Evolutionary conservation across 2,329 filamentous ascomycete species (phyloP).

Genomic region (Alternaria solani): DNA sequence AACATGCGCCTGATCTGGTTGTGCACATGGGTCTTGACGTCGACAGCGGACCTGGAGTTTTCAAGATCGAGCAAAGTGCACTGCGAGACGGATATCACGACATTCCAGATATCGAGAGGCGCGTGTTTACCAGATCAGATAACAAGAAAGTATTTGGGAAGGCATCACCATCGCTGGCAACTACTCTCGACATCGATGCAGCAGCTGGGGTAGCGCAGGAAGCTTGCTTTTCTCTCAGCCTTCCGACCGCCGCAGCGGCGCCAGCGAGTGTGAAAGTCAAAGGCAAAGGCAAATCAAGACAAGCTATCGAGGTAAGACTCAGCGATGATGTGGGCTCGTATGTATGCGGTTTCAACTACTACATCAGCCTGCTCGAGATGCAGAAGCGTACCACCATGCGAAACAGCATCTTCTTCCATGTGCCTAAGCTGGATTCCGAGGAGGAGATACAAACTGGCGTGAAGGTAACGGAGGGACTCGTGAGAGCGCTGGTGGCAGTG

Average conservation of each 20-base stretch:
- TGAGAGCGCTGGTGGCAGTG: constrained; percentile 32
- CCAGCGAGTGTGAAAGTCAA: not conserved
- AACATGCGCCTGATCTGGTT: constrained; percentile 64
- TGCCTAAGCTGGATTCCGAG: not conserved
- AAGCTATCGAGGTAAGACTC: constrained; percentile 1
- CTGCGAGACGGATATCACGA: constrained; percentile 63
- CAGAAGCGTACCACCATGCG: constrained; percentile 25
- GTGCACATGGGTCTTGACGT: constrained; percentile 83
- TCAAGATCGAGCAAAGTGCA: constrained; percentile 74
- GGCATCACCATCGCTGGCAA: not conserved
- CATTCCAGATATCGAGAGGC: constrained; percentile 70
- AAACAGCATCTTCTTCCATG: constrained; percentile 35
- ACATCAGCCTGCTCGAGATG: constrained; percentile 46
- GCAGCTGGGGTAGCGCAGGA: not conserved
- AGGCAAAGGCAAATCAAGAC: not conserved
- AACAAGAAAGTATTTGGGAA: not conserved
- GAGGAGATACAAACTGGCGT: not conserved
- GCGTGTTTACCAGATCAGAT: constrained; percentile 39
- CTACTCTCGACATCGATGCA: not conserved
- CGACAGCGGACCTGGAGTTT: constrained; percentile 63
- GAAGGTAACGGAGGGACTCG: not conserved
- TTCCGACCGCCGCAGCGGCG: not conserved
- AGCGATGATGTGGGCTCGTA: constrained; percentile 54
- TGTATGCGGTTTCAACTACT: constrained; percentile 58
- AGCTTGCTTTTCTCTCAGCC: not conserved